A percentile compares a stretch with the other conserved stretches of the same genome.
These are phyloP conservation scores for Mycosphaerella sp. DNA, from an alignment of 2,329 filamentous ascomycete genomes.

Conservation along the genomic window DNA sequence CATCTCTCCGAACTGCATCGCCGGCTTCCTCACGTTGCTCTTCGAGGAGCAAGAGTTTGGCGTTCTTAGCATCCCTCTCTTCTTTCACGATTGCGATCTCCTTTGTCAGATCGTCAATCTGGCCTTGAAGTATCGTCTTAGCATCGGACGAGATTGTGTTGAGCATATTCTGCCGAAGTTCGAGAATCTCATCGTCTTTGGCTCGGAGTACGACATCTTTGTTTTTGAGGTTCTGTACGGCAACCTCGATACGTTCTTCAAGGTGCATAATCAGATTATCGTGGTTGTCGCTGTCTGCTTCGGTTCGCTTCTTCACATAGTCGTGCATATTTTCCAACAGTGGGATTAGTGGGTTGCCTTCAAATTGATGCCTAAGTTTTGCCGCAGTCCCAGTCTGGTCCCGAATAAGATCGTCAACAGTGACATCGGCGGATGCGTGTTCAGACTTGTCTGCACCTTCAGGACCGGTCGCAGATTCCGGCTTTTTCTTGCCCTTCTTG, in stretches of 20 bases:
- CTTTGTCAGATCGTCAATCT: slow-evolving; percentile 69
- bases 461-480: slow-evolving; percentile 59
- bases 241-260: slow-evolving; percentile 41
- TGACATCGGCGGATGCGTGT: slow-evolving; percentile 13
- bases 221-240: slow-evolving; percentile 65
- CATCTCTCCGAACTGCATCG: not conserved
- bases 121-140: slow-evolving; percentile 43
- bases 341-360: slow-evolving; percentile 20
- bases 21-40: not conserved
- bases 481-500: slow-evolving; percentile 61
- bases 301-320: slow-evolving; percentile 15
- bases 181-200: slow-evolving; percentile 84
- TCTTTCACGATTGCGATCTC: slow-evolving; percentile 81
- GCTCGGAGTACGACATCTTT: slow-evolving; percentile 67
- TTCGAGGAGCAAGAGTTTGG: slow-evolving; percentile 1
- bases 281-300: slow-evolving; percentile 16
- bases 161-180: slow-evolving; percentile 68
- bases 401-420: slow-evolving; percentile 19
- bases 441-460: slow-evolving; percentile 41
- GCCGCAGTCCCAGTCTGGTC: slow-evolving; percentile 14
- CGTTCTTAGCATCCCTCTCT: slow-evolving; percentile 39
- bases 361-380: slow-evolving; percentile 17
- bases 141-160: slow-evolving; percentile 42
- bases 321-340: slow-evolving; percentile 17
- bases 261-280: slow-evolving; percentile 21